These are phyloP conservation scores for Fusarium tricinctum DNA, from an alignment of 2,329 filamentous ascomycete species.

Conservation along the genomic window DNA sequence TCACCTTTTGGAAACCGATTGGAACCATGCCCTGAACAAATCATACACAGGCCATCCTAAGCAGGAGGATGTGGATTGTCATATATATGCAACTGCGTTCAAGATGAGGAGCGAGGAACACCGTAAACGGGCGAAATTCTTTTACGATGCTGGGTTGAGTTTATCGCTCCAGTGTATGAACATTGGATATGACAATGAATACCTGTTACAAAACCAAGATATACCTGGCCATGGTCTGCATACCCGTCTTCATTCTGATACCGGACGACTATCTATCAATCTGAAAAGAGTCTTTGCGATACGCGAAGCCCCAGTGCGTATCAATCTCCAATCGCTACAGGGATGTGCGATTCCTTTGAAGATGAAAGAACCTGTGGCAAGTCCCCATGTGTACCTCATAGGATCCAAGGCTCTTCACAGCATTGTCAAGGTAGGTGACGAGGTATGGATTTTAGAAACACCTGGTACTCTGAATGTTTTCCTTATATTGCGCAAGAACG, in stretches of 20 bases:
- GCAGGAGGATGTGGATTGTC: not conserved
- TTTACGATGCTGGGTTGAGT: not conserved
- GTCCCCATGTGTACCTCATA: not conserved
- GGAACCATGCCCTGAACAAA: not conserved
- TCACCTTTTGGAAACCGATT: not conserved
- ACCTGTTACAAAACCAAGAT: not conserved
- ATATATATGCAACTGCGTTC: not conserved
- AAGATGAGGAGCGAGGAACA: not conserved
- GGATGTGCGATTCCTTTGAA: not conserved
- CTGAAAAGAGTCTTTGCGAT: not conserved
- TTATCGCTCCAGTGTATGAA: not conserved
- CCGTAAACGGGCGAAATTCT: not conserved
- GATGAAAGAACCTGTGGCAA: accelerated
- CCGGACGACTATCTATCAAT: not conserved
- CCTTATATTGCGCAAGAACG: not conserved
- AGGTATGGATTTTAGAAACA: not conserved
- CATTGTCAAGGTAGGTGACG: not conserved
- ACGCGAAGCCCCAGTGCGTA: not conserved
- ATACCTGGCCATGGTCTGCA: not conserved
- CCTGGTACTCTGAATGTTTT: not conserved
- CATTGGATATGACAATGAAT: not conserved
- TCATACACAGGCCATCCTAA: not conserved
- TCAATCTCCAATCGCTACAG: not conserved
- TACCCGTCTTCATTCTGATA: not conserved
- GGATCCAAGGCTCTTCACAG: not conserved